Evolutionary conservation across 306 rosid genomes (phyloP).

Genomic region (Morella rubra): DNA sequence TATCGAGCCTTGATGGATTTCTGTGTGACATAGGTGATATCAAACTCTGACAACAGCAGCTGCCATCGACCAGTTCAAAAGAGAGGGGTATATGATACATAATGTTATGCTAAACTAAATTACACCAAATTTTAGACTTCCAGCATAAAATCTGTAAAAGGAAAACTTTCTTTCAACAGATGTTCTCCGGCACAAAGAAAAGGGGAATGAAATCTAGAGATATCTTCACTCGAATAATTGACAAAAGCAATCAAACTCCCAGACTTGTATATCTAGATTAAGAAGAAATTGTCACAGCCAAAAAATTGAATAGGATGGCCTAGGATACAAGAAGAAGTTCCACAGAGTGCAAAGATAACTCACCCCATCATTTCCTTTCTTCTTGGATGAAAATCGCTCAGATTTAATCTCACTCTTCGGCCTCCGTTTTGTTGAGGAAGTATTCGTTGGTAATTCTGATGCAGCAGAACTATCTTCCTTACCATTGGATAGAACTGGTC

Average conservation of each 20-base stretch:
- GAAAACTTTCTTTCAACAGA: not conserved
- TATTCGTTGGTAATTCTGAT: slow-evolving; percentile 60
- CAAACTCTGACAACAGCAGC: not conserved
- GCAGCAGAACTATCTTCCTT: slow-evolving; percentile 60
- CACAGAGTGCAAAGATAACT: slow-evolving; percentile 39
- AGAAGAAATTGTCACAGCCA: not conserved
- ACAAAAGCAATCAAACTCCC: not conserved
- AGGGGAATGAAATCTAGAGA: not conserved
- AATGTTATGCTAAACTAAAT: not conserved
- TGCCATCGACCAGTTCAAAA: not conserved
- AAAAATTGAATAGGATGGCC: not conserved
- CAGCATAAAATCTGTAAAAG: not conserved
- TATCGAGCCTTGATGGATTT: not conserved
- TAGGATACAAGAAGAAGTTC: not conserved
- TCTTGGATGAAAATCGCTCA: slow-evolving; percentile 64
- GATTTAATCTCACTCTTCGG: slow-evolving; percentile 54
- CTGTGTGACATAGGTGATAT: too few relatives aligned
- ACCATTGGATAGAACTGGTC: slow-evolving; percentile 50
- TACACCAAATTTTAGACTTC: not conserved
- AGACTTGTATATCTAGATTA: not conserved
- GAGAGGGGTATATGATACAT: not conserved
- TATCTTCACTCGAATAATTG: not conserved
- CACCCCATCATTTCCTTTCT: slow-evolving; percentile 98
- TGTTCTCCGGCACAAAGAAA: not conserved
- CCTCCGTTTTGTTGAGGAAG: slow-evolving; percentile 49